phyloP scores from a whole-genome alignment of 805 yeast genomes.

The Ogataea corticis region DNA sequence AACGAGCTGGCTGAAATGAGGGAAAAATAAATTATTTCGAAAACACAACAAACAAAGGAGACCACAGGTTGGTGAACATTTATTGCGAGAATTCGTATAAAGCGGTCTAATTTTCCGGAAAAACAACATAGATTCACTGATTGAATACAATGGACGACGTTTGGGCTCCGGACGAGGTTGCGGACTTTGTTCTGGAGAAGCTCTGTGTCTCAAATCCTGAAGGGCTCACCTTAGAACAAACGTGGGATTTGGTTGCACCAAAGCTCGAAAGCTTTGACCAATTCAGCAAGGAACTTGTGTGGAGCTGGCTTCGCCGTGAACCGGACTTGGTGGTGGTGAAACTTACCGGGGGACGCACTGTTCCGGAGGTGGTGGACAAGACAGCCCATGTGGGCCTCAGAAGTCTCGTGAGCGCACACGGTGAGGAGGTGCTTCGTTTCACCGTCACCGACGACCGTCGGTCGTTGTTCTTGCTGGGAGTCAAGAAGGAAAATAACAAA shows the following conservation, averaged over 20 bases:
- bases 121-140: not conserved
- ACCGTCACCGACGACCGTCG: slow-evolving; percentile 55
- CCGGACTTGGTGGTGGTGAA: slow-evolving; percentile 24
- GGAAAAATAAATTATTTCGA: slow-evolving; percentile 5
- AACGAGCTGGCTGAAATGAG: not conserved
- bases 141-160: slow-evolving; percentile 2
- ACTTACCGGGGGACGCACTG: not conserved
- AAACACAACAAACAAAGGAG: too few relatives aligned
- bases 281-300: slow-evolving; percentile 34
- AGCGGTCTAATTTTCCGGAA: not conserved
- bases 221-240: slow-evolving; percentile 32
- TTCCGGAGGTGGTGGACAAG: slow-evolving; percentile 10
- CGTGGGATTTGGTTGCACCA: slow-evolving; percentile 35
- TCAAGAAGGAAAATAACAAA: slow-evolving; percentile 47
- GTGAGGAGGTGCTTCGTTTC: slow-evolving; percentile 21
- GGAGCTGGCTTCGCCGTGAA: slow-evolving; percentile 39
- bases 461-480: slow-evolving; percentile 60
- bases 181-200: slow-evolving; percentile 33
- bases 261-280: slow-evolving; percentile 28
- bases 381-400: slow-evolving; percentile 3
- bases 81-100: too few relatives aligned
- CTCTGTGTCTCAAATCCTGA: slow-evolving; percentile 37
- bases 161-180: slow-evolving; percentile 37
- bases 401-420: slow-evolving; percentile 9
- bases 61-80: too few relatives aligned